Base-by-base conservation (phyloP, 805 yeast species). In the Aciculoconidium aculeatum region DNA sequence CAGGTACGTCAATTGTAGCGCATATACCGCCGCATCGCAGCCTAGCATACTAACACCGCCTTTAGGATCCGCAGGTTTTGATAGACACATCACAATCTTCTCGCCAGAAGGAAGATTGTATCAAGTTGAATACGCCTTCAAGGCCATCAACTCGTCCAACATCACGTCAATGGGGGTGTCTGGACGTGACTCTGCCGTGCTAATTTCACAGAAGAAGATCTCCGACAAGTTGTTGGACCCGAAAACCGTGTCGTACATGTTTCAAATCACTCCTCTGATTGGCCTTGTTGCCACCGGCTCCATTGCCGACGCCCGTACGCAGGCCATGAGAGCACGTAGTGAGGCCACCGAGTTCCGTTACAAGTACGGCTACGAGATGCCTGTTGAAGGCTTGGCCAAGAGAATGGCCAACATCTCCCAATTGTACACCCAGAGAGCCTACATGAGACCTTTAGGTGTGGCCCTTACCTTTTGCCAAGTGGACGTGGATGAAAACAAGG, bases 71-170 rank as follows among this genome's bases (percentile, higher is more conserved):
- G 95, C 97, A n/a, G 98, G 98, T 31, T 92, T 88, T 58, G 98
- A 92, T 66, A 83, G 98, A 69, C 98, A 92, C 59, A 92, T 92
- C 58, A 92, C 98, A 16, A 88, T 92, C 48, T 92, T 92, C 66
- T 90, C 97, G 21, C 98, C 98, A 12, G 98, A 92, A 56, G 98
- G 98, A 25, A 79, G 98, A 60, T 70, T 92, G 38, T 92, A 82
- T 63, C 98, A 92, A 64, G 98, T 90, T 20, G 98, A 92, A 58
- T 92, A 92, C 53, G 98, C 97, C 5, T 88, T 88, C 68, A 88
- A 92, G 58, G 97, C 97, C 4, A 87, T 92, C 55, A 92, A 87
- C 51, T 77, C 94, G 25, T 77, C 96, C 35, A 90, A 85, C 55
- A 76, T 92, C 51, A 92, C 95, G 24, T 82, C 94, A 15, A 52